Percentiles rank a stretch among this genome's conserved stretches.
These are phyloP conservation scores for Xylariaceae sp. DNA, from an alignment of 2,329 filamentous ascomycete genomes.

Conservation along the genomic window DNA sequence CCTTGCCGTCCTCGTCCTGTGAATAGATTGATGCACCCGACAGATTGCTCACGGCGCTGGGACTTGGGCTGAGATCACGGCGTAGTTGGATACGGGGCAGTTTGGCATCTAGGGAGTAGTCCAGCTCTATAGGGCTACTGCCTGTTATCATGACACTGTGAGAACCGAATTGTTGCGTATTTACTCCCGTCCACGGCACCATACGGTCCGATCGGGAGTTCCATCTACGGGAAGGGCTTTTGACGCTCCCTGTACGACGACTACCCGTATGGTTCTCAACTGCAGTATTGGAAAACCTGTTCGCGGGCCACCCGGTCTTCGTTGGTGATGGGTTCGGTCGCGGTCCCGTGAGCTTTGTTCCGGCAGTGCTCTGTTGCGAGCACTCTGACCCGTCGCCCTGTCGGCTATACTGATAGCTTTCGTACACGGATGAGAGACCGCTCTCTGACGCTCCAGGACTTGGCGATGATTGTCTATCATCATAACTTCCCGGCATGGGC, in stretches of 20 bases:
- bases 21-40: constrained; percentile 17
- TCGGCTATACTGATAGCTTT: constrained; percentile 25
- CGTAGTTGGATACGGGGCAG: constrained; percentile 1
- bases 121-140: background rate
- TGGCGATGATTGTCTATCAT: background rate
- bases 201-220: constrained; percentile 1
- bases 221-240: background rate
- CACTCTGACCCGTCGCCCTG: constrained; percentile 10
- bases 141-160: background rate
- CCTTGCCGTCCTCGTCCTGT: constrained; percentile 16
- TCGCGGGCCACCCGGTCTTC: constrained; percentile 4
- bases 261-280: background rate
- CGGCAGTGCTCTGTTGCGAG: constrained; percentile 12
- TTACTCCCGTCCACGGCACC: background rate
- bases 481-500: constrained; percentile 15
- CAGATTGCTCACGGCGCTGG: constrained; percentile 2
- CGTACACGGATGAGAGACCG: constrained; percentile 31
- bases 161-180: background rate
- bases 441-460: constrained; percentile 24
- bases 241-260: background rate
- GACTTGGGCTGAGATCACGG: constrained; percentile 8
- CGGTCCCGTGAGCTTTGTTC: constrained; percentile 16
- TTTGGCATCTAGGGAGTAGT: background rate
- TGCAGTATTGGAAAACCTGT: background rate
- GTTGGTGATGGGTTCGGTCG: constrained; percentile 3